phyloP scores from a whole-genome alignment of 2,329 filamentous ascomycete genomes.

The Colletotrichum lini region DNA sequence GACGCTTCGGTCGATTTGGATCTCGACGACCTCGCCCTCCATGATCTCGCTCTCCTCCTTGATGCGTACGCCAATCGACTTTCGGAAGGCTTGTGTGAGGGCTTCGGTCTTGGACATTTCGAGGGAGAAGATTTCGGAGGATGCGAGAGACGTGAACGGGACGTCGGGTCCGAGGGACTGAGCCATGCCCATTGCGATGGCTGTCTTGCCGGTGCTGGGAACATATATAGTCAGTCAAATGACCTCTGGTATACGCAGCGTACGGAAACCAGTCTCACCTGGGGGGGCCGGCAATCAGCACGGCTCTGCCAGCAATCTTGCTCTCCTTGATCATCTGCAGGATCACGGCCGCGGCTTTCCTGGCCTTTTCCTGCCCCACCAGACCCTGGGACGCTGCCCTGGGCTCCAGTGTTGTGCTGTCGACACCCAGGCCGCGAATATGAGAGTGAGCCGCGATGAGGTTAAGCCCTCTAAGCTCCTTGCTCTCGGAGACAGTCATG shows the following conservation, averaged over 20 bases:
- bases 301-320: constrained; percentile 96
- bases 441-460: constrained; percentile 99
- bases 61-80: constrained; percentile 97
- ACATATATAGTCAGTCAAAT: constrained; percentile 40
- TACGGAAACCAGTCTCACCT: constrained; percentile 63
- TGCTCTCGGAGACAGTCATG: constrained; percentile 91
- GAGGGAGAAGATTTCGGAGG: constrained; percentile 97
- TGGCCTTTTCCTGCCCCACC: constrained; percentile 95
- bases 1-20: constrained; percentile 97
- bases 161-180: constrained; percentile 95
- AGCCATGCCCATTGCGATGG: constrained; percentile 98
- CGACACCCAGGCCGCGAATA: constrained; percentile 94
- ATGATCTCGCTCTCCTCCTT: constrained; percentile 99
- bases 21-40: constrained; percentile 98
- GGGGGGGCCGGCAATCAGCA: constrained; percentile 94
- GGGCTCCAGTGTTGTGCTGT: constrained; percentile 91
- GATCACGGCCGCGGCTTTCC: constrained; percentile 96
- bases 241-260: neutral
- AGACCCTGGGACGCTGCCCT: constrained; percentile 89
- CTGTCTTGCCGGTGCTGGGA: constrained; percentile 92
- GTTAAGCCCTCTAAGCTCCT: constrained; percentile 96
- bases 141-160: constrained; percentile 95
- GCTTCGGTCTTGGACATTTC: constrained; percentile 99
- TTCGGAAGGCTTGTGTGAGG: constrained; percentile 97
- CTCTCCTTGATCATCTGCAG: constrained; percentile 99